Evolutionary conservation across 2,329 filamentous ascomycete species (phyloP).

Genomic region (Xylaria sp.): DNA sequence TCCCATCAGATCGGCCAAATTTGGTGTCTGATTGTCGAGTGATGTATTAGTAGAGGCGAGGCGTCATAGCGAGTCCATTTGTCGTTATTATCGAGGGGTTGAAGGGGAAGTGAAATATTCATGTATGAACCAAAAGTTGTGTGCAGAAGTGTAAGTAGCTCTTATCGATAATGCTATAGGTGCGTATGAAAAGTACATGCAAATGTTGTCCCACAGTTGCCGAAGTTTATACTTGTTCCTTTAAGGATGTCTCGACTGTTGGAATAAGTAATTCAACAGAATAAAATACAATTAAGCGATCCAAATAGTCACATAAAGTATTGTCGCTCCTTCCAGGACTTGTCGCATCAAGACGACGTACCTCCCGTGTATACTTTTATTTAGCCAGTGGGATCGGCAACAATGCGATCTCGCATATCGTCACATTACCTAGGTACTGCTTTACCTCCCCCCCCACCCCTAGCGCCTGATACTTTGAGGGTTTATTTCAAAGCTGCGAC

Average conservation of each 20-base stretch:
- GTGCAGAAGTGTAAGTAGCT: not conserved
- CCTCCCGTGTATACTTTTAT: not conserved
- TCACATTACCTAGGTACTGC: too few species aligned
- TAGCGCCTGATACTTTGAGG: too few species aligned
- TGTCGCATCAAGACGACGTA: not conserved
- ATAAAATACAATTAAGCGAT: too few species aligned
- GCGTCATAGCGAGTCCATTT: conserved; percentile 5
- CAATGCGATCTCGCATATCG: not conserved
- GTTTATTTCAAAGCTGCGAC: too few species aligned
- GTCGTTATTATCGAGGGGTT: conserved; percentile 9
- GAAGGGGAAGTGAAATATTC: not conserved
- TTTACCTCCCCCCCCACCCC: too few species aligned
- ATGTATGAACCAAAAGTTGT: not conserved
- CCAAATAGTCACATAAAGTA: too few species aligned
- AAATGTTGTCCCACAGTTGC: not conserved
- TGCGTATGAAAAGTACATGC: not conserved
- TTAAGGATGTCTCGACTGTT: too few species aligned
- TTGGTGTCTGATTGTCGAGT: not conserved
- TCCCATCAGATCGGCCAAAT: conserved; percentile 4
- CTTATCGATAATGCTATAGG: conserved; percentile 29
- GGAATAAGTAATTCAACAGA: too few species aligned
- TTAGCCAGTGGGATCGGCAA: not conserved
- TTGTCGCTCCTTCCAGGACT: not conserved
- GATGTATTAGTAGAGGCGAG: conserved; percentile 13
- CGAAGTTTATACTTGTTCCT: not conserved